phyloP scores from a whole-genome alignment of 176 grass and related monocot genomes.

The Carex cristatella region DNA sequence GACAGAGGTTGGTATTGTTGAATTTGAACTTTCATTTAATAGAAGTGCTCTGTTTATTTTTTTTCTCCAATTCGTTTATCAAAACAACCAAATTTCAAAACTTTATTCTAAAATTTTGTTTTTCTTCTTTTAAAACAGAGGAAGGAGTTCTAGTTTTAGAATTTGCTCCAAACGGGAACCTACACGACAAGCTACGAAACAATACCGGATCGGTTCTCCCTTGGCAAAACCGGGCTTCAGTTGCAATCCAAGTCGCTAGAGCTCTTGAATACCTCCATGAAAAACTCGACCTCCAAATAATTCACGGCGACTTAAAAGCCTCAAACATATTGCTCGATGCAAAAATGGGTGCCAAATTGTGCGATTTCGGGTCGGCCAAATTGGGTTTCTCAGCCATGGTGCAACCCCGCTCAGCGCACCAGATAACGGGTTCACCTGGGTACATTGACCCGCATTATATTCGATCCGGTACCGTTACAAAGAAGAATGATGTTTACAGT shows the following conservation, averaged over 20 bases:
- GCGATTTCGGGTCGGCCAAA: constrained; percentile 87
- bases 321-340: constrained; percentile 90
- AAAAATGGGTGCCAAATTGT: constrained; percentile 67
- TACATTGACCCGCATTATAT: constrained; percentile 97
- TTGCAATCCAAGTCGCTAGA: constrained; percentile 62
- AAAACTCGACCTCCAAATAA: constrained; percentile 70
- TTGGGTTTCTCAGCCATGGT: constrained; percentile 89
- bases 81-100: not conserved
- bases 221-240: constrained; percentile 56
- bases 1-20: constrained; percentile 46
- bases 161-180: constrained; percentile 84
- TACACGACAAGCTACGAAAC: constrained; percentile 76
- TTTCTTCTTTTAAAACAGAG: constrained; percentile 35
- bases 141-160: constrained; percentile 84
- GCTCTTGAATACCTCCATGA: constrained; percentile 91
- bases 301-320: constrained; percentile 88
- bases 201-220: constrained; percentile 30
- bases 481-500: constrained; percentile 98
- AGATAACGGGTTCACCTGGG: constrained; percentile 73
- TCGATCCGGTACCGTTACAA: constrained; percentile 73
- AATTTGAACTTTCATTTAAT: not conserved
- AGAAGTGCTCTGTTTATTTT: not conserved
- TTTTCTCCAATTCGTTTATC: not conserved
- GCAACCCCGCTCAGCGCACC: constrained; percentile 39
- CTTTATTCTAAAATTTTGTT: not conserved